Evolutionary conservation across 805 yeast genomes (phyloP).

Genomic region (Yarrowia sp.): DNA sequence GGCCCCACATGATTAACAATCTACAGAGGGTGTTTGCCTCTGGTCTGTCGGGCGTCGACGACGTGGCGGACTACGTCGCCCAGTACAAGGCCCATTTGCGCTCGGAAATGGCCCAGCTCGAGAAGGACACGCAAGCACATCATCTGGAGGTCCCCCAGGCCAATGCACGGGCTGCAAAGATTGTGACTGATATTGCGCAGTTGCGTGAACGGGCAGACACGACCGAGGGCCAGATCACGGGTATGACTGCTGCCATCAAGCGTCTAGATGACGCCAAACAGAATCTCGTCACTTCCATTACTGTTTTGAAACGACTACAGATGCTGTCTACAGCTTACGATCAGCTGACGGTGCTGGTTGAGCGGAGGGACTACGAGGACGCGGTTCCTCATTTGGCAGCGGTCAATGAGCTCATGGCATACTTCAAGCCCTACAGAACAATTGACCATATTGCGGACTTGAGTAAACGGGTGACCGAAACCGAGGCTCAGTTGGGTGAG

Average conservation of each 20-base stretch:
- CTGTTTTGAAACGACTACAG: slow-evolving; percentile 79
- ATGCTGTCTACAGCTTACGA: slow-evolving; percentile 78
- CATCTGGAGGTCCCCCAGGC: slow-evolving; percentile 34
- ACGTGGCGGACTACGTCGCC: slow-evolving; percentile 50
- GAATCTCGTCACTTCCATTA: slow-evolving; percentile 81
- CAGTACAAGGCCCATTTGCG: slow-evolving; percentile 52
- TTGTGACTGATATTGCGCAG: slow-evolving; percentile 46
- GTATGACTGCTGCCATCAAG: slow-evolving; percentile 75
- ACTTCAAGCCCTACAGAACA: slow-evolving; percentile 77
- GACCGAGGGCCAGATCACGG: slow-evolving; percentile 62
- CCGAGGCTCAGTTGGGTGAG: slow-evolving; percentile 61
- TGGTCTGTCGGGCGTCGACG: slow-evolving; percentile 51
- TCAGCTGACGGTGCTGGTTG: slow-evolving; percentile 50
- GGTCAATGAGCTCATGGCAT: slow-evolving; percentile 66
- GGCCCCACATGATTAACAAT: slow-evolving; percentile 6
- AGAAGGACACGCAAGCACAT: slow-evolving; percentile 36
- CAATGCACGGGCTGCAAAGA: slow-evolving; percentile 40
- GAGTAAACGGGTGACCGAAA: slow-evolving; percentile 55
- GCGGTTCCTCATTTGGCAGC: slow-evolving; percentile 64
- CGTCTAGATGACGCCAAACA: slow-evolving; percentile 76
- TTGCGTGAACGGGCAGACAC: slow-evolving; percentile 50
- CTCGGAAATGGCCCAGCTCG: slow-evolving; percentile 36
- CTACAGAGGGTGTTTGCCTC: slow-evolving; percentile 26
- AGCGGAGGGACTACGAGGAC: slow-evolving; percentile 50
- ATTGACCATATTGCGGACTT: slow-evolving; percentile 74